Percentiles rank a stretch among this genome's conserved stretches.
These are phyloP conservation scores for Tuber aestivum DNA, from an alignment of 495 filamentous ascomycete genomes.

Conservation along the genomic window DNA sequence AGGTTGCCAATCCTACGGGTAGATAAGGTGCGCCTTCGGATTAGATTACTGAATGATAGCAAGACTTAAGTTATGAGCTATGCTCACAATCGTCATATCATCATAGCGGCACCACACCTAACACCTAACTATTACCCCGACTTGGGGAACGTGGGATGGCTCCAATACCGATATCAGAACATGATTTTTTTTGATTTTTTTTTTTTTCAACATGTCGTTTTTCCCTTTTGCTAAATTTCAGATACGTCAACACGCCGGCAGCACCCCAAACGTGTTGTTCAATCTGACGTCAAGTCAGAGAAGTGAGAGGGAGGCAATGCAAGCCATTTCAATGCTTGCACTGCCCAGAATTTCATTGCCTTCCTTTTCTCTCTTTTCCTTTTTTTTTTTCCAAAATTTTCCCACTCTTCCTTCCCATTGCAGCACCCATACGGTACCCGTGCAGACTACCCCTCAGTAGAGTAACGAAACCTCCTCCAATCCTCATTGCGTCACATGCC, in stretches of 20 bases:
- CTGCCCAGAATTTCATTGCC: neutral
- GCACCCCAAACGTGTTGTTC: neutral
- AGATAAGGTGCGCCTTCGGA: neutral
- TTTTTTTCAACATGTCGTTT: neutral
- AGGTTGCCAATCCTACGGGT: neutral
- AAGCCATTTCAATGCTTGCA: neutral
- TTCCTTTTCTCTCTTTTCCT: neutral
- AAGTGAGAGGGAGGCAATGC: neutral
- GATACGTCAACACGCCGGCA: neutral
- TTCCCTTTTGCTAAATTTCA: too few species aligned
- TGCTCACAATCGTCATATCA: neutral
- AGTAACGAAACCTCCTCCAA: neutral
- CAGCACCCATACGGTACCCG: neutral
- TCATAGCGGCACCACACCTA: neutral
- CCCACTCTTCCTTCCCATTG: neutral
- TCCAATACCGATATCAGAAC: neutral
- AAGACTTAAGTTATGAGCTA: neutral
- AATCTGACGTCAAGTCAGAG: neutral
- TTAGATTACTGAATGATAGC: conserved; percentile 1
- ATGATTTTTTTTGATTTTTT: neutral
- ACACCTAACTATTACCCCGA: neutral
- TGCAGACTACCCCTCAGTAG: neutral
- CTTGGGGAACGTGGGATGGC: neutral
- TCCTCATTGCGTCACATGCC: neutral
- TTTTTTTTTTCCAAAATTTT: neutral